Conservation (phyloP, 2,329 filamentous ascomycete genomes). For the Ophiostoma himal-ulmi region DNA sequence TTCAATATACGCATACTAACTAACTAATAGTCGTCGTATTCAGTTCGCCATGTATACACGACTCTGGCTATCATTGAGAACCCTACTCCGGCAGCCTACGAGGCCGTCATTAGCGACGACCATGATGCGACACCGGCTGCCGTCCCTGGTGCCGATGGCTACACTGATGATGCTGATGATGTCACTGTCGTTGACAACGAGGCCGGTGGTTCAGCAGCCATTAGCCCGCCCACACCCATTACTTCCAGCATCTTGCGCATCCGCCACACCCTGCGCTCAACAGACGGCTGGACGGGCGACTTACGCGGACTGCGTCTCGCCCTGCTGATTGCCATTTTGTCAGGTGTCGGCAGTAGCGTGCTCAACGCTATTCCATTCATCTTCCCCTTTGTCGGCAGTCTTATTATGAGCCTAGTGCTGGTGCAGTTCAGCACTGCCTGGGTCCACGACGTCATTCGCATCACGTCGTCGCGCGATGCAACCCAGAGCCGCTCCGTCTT, state of each 20-base stretch:
- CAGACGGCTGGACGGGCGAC: constrained; percentile 58
- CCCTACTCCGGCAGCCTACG: constrained; percentile 51
- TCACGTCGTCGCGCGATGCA: constrained; percentile 39
- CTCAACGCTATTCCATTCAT: constrained; percentile 39
- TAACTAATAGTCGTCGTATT: constrained; percentile 43
- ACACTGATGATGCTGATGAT: constrained; percentile 33
- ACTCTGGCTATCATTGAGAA: constrained; percentile 55
- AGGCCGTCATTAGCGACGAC: constrained; percentile 43
- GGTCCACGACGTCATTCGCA: constrained; percentile 75
- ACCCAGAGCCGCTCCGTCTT: constrained; percentile 49
- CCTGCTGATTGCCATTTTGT: constrained; percentile 36
- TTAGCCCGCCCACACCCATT: constrained; percentile 37
- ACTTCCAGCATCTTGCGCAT: constrained; percentile 49
- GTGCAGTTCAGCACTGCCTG: constrained; percentile 68
- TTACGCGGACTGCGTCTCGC: constrained; percentile 62
- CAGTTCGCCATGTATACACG: constrained; percentile 46
- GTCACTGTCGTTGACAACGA: constrained; percentile 31
- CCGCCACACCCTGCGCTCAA: constrained; percentile 51
- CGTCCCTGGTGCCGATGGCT: constrained; percentile 26
- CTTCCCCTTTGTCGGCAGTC: constrained; percentile 36
- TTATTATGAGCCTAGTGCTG: constrained; percentile 55
- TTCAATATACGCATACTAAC: background rate
- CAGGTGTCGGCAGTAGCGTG: constrained; percentile 38
- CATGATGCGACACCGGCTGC: constrained; percentile 18
- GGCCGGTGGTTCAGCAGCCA: constrained; percentile 31